These are phyloP conservation scores for Populus trichocarpa DNA, from an alignment of 441 rosid genomes.

Conservation along the genomic window DNA sequence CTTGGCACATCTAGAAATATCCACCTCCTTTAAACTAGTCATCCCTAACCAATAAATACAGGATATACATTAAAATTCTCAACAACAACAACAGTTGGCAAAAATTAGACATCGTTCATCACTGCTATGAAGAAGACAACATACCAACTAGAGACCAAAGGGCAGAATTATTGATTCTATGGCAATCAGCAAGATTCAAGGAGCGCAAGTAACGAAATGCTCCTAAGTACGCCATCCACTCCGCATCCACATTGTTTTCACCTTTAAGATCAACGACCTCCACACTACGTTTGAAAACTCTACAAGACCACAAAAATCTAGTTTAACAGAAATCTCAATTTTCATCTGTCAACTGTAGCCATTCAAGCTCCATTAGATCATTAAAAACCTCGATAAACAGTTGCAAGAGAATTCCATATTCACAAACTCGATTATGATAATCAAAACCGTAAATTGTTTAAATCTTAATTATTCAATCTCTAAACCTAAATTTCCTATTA, in stretches of 20 bases:
- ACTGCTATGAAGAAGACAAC: too few relatives aligned
- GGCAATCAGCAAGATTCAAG: constrained; percentile 69
- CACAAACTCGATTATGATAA: too few relatives aligned
- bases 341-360: too few relatives aligned
- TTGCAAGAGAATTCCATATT: too few relatives aligned
- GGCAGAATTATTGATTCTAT: constrained; percentile 58
- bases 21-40: constrained; percentile 64
- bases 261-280: constrained; percentile 73
- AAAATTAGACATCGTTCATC: background rate
- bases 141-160: constrained; percentile 82
- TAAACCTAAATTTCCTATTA: too few relatives aligned
- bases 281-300: constrained; percentile 70
- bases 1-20: constrained; percentile 80
- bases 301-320: constrained; percentile 18
- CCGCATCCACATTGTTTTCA: constrained; percentile 70
- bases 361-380: too few relatives aligned
- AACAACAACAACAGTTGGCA: background rate
- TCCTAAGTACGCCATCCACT: constrained; percentile 93
- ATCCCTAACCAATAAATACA: constrained; percentile 39
- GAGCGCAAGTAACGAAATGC: constrained; percentile 52
- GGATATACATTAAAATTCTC: constrained; percentile 4
- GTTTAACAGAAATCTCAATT: background rate
- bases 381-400: too few relatives aligned
- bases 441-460: too few relatives aligned
- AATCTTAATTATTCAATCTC: too few relatives aligned